Evolutionary conservation across 805 yeast species (phyloP), one percentile per base, ranked within the genome.

Genomic region (Metschnikowia lachancei): DNA sequence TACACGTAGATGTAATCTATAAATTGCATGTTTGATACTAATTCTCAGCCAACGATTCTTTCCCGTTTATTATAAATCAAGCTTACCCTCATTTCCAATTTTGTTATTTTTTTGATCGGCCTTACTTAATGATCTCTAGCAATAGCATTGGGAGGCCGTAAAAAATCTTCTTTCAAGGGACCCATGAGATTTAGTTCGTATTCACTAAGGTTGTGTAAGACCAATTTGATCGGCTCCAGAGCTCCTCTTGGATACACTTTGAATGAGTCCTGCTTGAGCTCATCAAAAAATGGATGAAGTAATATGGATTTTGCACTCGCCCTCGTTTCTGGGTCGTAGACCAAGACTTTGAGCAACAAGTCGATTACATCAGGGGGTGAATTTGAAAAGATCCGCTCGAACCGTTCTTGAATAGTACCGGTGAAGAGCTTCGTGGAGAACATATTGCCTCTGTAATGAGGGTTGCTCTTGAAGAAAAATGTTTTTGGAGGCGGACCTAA

Each of bases 351-450:
- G 74, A 85, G 77, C 58, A 94, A 73, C 55, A 94, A 75, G 64
- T 92, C 97, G 49, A 94, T 77, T 20, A 96, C 97, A 50, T 83
- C 87, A 1, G 85, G 82, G 14, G 96, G 85, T 16, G 95, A 91
- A 55, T 85, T 72, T 50, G 70, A 78, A 47, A 87, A 74, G 9
- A 74, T 68, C 45, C 70, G 76, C 54, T 65, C 63, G 52, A 74
- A 74, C 48, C 77, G 60, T 47, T 78, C 77, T 44, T 72, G 71
- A n/a, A 78, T 65, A 16, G 76, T 61, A 36, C 85, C 81, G 38
- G 76, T 69, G 56, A 80, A 80, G 54, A 84, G 64, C 58, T 86
- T 83, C 44, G 78, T 79, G 22, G 86, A 77, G 62, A 77, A 86
- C 70, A 83, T 74, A 44, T 87, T 86, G 2, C 95, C 95, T 57